Base-by-base conservation (phyloP, 148 eudicot genomes). In the Rheum nobile region DNA sequence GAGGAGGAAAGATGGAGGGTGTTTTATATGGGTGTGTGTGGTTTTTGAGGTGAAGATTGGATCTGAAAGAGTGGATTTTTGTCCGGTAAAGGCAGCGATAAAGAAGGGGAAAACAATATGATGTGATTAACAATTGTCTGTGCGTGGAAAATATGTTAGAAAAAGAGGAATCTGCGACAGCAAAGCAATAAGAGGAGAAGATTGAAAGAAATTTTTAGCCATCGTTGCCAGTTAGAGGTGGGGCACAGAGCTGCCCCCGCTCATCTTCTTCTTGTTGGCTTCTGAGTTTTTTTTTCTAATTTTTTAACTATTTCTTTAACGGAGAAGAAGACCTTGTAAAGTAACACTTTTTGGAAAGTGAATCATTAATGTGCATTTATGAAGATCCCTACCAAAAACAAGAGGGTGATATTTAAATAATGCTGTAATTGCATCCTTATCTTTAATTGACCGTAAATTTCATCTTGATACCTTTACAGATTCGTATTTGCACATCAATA, bases 341-440 rank as follows among this genome's bases (percentile, higher is more conserved):
- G 70, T 17, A 19, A 65, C 39, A 34, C 39, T 17, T 65, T 55
- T 65, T 32, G 70, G 70, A 65, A 41, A 8, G 41, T 9, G 10
- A 13, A 65, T 65, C 70, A 65, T 65, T 65, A 50, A 65, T 65
- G 38, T 65, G 70, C 41, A 65, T 4, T 65, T 65, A 65, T 65
- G 70, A 34, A 65, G 70, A 65, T 65, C 70, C 70, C 70, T 65
- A 65, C 41, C 39, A 65, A 65, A 24, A 41, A 41, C 43, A 37
- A 37, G 6, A 37, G 2, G n/a, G n/a, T n/a, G n/a, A n/a, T n/a
- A n/a, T n/a, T n/a, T n/a, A n/a, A n/a, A n/a, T n/a, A n/a, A n/a
- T n/a, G n/a, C n/a, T n/a, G n/a, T n/a, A n/a, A n/a, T n/a, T n/a
- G n/a, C n/a, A n/a, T n/a, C n/a, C n/a, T n/a, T n/a, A n/a, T n/a